Evolutionary conservation across 176 grass and related monocot genomes (phyloP), one percentile per base, ranked within the genome.

Genomic region (Lolium multiflorum): DNA sequence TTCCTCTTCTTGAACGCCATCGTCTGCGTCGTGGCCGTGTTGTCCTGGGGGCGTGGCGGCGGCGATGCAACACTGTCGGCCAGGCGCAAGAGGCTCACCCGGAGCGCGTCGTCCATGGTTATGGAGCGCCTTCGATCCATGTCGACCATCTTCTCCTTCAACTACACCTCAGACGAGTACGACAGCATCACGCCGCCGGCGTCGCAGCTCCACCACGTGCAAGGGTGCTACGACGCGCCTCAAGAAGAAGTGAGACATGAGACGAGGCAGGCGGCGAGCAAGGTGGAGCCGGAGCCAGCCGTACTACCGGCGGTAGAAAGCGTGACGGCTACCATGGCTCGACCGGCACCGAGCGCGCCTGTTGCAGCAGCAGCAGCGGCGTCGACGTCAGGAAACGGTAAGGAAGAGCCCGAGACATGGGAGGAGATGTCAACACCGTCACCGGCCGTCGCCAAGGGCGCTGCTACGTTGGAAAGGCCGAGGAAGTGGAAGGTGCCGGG

Each of bases 61-160:
- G 69, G 3, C 18, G 44, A 9, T 9, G 46, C 21, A 14, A 9
- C 7, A 12, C 7, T 20, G 31, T 0, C 22, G 46, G 0, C 82
- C 0, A 51, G 13, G 58, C 71, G 78, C 6, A 49, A 9, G 73
- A 54, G 76, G 51, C 88, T 85, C 59, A 25, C 83, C 49, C 88
- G 83, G 25, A 85, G 77, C 82, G 77, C 77, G 12, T 89, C 87
- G 38, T 85, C 87, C 38, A 8, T 24, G 18, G 24, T 76, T 24
- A 49, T 89, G 4, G 82, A 89, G 8, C 77, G 71, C 2, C 59
- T 89, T 6, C 49, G 70, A 3, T 81, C 88, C 3, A 20, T 89
- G 59, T 76, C 71, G 60, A 81, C 81, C 70, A 85, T 89, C 37
- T 47, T 51, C 68, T 39, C 20, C 74, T 66, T 78, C 31, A 35